Evolutionary conservation across 2,329 filamentous ascomycete genomes (phyloP), one percentile per base, ranked within the genome.

Genomic region (Verticillium klebahnii): DNA sequence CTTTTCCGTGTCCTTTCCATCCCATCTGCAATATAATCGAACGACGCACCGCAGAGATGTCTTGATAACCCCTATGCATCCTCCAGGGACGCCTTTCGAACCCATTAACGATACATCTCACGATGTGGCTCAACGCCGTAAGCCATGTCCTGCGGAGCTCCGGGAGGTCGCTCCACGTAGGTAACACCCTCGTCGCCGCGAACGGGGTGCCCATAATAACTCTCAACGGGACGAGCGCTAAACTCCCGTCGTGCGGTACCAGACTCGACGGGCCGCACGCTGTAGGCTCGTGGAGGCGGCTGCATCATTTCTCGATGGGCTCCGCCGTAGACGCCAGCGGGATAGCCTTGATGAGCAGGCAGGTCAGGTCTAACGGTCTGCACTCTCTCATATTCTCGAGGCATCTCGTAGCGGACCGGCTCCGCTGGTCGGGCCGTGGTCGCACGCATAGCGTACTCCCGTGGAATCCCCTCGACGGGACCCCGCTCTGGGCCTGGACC

Each of bases 371-470:
- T 73, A 17, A 73, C 69, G 17, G 65, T 81, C 50, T 79, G 75
- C 62, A 81, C 70, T 64, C 80, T 75, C 31, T 75, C 73, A 66
- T 82, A 83, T 34, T 78, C 75, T 60, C 70, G 67, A 29, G 74
- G 70, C 15, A 76, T 66, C 59, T 79, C 77, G 63, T 80, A 82
- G 40, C 77, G 74, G 36, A 76, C 64, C 60, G 74, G 62, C 57
- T 82, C 82, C 54, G 74, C 71, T 23, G 88, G 86, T 56, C 86
- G 82, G 37, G 85, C 82, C 70, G 87, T 89, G 31, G 83, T 71
- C 36, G 85, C 78, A 61, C 87, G 78, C 52, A 82, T 69, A 52
- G 83, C 69, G 65, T 86, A 85, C 61, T 87, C 85, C 39, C 81
- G 77, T 3, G 82, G 75, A 2, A 75, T 65, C 19, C 82, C 82